Percentiles rank a stretch among this genome's conserved stretches.
Conservation (phyloP, 1,139 yeast genomes). For the Lodderomyces margitis region DNA sequence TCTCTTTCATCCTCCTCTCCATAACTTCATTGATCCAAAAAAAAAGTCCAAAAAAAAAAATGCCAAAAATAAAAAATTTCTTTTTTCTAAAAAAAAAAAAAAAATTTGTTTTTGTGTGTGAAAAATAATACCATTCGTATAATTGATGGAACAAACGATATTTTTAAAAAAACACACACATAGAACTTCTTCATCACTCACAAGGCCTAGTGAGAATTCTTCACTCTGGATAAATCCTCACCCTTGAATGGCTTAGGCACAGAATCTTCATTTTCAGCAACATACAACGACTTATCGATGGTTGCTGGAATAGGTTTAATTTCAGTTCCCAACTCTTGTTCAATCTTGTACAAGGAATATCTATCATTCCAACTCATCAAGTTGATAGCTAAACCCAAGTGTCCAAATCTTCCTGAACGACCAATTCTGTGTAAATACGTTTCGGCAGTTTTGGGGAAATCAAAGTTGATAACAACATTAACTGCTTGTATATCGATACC, state of each 20-base stretch:
- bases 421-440: slow-evolving; percentile 98
- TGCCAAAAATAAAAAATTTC: background rate
- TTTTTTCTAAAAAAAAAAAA: background rate
- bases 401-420: slow-evolving; percentile 99
- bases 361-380: slow-evolving; percentile 97
- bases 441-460: slow-evolving; percentile 97
- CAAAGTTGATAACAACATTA: slow-evolving; percentile 95
- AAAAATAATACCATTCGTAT: no score
- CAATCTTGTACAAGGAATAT: slow-evolving; percentile 88
- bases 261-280: slow-evolving; percentile 71
- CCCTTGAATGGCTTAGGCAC: slow-evolving; percentile 89
- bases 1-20: background rate
- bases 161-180: background rate
- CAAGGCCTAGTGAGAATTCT: background rate
- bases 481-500: slow-evolving; percentile 99
- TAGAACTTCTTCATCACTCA: background rate
- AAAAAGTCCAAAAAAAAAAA: background rate
- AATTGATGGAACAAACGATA: no score
- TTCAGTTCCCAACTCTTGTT: slow-evolving; percentile 96
- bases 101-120: background rate
- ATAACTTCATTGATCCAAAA: background rate
- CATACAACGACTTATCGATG: slow-evolving; percentile 86
- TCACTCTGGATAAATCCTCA: slow-evolving; percentile 48
- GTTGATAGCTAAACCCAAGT: slow-evolving; percentile 95
- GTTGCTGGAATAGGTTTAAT: slow-evolving; percentile 93